Evolutionary conservation across 805 yeast species (phyloP).

Genomic region (Debaryomyces hansenii): DNA sequence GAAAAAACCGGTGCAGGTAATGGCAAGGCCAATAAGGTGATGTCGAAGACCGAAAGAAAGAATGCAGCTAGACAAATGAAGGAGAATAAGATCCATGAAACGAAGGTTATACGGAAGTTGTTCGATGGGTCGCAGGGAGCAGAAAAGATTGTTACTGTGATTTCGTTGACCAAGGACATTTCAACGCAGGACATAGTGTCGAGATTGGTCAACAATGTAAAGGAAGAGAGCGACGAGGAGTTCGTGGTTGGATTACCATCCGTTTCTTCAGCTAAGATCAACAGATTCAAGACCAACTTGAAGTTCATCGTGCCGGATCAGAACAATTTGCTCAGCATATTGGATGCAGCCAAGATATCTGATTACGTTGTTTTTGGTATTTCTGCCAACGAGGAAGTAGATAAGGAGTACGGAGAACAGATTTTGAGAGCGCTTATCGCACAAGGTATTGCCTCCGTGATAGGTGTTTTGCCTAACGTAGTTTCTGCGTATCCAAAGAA

Average conservation of each 20-base stretch:
- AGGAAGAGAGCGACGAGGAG: constrained; percentile 30
- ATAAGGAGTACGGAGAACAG: constrained; percentile 78
- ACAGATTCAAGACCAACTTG: constrained; percentile 72
- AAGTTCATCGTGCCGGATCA: constrained; percentile 74
- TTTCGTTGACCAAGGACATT: constrained; percentile 77
- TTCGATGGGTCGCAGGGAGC: constrained; percentile 82
- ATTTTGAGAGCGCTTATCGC: constrained; percentile 83
- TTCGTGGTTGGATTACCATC: constrained; percentile 41
- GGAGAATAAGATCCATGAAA: constrained; percentile 63
- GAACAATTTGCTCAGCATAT: constrained; percentile 60
- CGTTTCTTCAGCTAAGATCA: constrained; percentile 52
- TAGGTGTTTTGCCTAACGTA: constrained; percentile 78
- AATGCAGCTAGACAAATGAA: constrained; percentile 78
- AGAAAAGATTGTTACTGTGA: constrained; percentile 77
- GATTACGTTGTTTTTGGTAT: constrained; percentile 90
- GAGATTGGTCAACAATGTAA: constrained; percentile 43
- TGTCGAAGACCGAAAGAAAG: constrained; percentile 64
- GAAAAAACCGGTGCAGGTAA: constrained; percentile 51
- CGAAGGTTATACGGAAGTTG: constrained; percentile 59
- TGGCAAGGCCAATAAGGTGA: constrained; percentile 37
- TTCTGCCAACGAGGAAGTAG: constrained; percentile 84
- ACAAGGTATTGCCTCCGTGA: constrained; percentile 85
- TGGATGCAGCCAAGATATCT: constrained; percentile 86
- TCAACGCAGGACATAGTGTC: constrained; percentile 55
- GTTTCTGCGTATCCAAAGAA: constrained; percentile 66